phyloP scores from a whole-genome alignment of 2,329 filamentous ascomycete genomes.

The Alternaria ethzedia region DNA sequence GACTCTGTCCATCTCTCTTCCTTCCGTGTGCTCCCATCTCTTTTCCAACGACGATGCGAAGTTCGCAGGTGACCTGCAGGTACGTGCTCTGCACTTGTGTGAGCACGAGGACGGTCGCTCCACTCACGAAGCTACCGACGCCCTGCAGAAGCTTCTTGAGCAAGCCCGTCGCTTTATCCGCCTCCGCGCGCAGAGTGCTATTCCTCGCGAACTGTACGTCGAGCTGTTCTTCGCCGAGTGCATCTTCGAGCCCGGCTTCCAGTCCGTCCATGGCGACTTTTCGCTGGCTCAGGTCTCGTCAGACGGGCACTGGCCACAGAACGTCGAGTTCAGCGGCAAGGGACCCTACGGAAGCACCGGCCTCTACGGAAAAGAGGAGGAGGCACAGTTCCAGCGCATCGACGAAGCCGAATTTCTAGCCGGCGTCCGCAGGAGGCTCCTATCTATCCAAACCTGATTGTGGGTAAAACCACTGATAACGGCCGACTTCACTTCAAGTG shows the following conservation, averaged over 20 bases:
- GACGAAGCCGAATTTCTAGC: slow-evolving; percentile 48
- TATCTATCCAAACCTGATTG: slow-evolving; percentile 47
- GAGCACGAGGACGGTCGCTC: slow-evolving; percentile 48
- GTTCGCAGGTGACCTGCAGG: slow-evolving; percentile 57
- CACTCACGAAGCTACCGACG: slow-evolving; percentile 42
- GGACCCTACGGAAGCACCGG: slow-evolving; percentile 59
- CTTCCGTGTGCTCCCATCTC: slow-evolving; percentile 55
- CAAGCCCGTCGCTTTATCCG: slow-evolving; percentile 52
- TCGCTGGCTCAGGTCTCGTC: slow-evolving; percentile 51
- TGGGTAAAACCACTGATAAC: slow-evolving; percentile 21
- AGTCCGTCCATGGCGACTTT: slow-evolving; percentile 58
- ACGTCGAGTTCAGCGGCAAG: slow-evolving; percentile 49
- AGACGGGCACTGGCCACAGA: slow-evolving; percentile 51
- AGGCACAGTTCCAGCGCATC: slow-evolving; percentile 50
- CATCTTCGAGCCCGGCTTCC: slow-evolving; percentile 57
- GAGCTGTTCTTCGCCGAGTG: slow-evolving; percentile 60
- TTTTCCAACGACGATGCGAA: slow-evolving; percentile 54
- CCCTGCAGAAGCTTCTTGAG: slow-evolving; percentile 50
- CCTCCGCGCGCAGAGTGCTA: slow-evolving; percentile 45
- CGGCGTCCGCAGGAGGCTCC: slow-evolving; percentile 44
- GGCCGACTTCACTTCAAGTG: slow-evolving; percentile 26
- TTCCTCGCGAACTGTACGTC: slow-evolving; percentile 51
- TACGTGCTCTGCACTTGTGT: slow-evolving; percentile 58
- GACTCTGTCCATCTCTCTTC: slow-evolving; percentile 57
- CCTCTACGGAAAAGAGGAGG: slow-evolving; percentile 57